These are phyloP conservation scores for Solanum etuberosum DNA, from an alignment of 257 asterid genomes.

Conservation along the genomic window DNA sequence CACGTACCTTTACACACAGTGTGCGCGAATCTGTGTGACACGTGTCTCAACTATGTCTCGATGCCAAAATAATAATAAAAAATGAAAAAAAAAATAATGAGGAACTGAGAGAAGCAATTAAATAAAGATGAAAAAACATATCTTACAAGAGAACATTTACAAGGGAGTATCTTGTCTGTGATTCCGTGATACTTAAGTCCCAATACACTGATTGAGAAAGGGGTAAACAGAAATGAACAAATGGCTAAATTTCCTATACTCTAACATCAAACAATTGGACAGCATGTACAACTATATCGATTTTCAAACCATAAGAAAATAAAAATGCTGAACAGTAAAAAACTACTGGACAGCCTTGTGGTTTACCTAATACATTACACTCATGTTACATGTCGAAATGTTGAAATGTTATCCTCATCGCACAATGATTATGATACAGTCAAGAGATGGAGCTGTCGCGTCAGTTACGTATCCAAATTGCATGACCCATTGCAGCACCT, in stretches of 20 bases:
- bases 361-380: neutral
- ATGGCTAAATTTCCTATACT: neutral
- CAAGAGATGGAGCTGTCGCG: neutral
- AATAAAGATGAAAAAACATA: neutral
- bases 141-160: neutral
- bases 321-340: neutral
- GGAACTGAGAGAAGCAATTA: neutral
- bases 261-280: conserved; percentile 2
- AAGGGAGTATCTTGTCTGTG: neutral
- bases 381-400: neutral
- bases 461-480: neutral
- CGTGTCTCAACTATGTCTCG: neutral
- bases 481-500: neutral
- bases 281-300: neutral
- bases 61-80: neutral
- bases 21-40: neutral
- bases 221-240: neutral
- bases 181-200: neutral
- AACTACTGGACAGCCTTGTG: conserved; percentile 1
- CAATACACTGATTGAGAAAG: neutral
- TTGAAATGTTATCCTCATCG: neutral
- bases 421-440: neutral
- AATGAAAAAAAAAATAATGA: neutral
- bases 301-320: neutral
- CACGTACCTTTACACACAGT: neutral